Evolutionary conservation across 1,284 basidiomycete species (phyloP), one percentile per base, ranked within the genome.

Genomic region (Cystobasidium slooffiae): DNA sequence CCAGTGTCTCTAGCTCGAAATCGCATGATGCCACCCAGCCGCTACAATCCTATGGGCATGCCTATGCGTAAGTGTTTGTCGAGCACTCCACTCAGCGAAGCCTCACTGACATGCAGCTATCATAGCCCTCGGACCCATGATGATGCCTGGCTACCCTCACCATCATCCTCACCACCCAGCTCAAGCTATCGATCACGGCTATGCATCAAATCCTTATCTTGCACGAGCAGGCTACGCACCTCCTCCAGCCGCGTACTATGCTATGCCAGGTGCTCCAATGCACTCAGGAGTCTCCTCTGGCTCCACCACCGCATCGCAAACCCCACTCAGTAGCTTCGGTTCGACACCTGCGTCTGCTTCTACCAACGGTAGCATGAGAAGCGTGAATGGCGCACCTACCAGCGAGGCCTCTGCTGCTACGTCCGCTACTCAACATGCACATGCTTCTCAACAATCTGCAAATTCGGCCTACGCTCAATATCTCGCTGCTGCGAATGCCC

Each of bases 21-120:
- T 39, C 64, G 64, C 10, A 58, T 72, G 55, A 62, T 72, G 59
- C 69, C 69, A 47, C 69, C 61, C 16, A 44, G 55, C 39, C 47
- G 70, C 16, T 73, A 64, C 53, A 73, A 73, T 22, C 70, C 70
- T 3, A 73, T 73, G 70, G 56, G 49, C n/a, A 73, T 73, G 53
- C 62, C 51, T 22, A 65, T 73, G 49, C 70, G 70, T 73, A 55
- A 66, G 70, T 43, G 7, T 37, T 7, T 12, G 31, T 20, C 16
- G 22, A 41, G 10, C 3, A 43, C 24, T 61, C 14, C 12, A 3
- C 16, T 18, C 20, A 3, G 24, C 9, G 14, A n/a, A 61, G 8
- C 20, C 16, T 43, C 9, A 46, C 63, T 65, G 14, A 52, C 24
- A 20, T 53, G 47, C 49, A 12, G 41, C 9, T 53, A 20, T 16